Evolutionary conservation across 2,329 filamentous ascomycete species (phyloP), one percentile per base, ranked within the genome.

Genomic region (Lanzia echinophila): DNA sequence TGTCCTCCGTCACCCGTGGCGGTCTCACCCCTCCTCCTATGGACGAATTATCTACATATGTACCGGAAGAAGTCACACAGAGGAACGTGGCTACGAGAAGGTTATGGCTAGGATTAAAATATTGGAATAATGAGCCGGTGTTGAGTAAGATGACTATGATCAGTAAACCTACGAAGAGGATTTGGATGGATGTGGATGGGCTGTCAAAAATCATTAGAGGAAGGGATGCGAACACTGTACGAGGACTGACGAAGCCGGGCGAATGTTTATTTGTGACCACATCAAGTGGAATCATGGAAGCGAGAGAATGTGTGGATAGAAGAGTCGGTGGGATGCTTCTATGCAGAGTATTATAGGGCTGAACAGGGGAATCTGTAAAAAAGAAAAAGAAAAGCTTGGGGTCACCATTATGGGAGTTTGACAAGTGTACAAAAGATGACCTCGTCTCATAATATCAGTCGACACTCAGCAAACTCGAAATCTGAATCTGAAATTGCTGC

Each of bases 51-150:
- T 71, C 75, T 12, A 73, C 73, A 11, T 70, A 72, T 53, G 72
- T 75, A 3, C 68, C 71, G 4, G 75, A 81, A 62, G 75, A 75
- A 1, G 71, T 81, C 34, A 82, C 78, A 49, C 73, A 76, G 57
- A 70, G 71, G 55, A 88, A 88, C 64, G 75, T 86, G 28, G 76
- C 83, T 1, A 76, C 75, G 47, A 71, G 84, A 60, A 72, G 86
- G 54, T 70, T 89, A 62, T 89, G 86, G 86, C 71, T 89, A 15
- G 85, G 84, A 1, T 65, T 89, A 66, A 89, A 88, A 70, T 88
- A 88, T 71, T 87, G 81, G 78, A 81, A 87, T 57, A 86, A 83
- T 62, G 76, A 83, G 66, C 83, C 85, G 0, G 85, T 88, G 44
- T 69, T 89, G 59, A 78, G 75, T 60, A 77, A 82, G 63, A 78